Percentiles rank a stretch among this genome's conserved stretches.
These are phyloP conservation scores for Aspergillus ellipticus DNA, from an alignment of 495 filamentous ascomycete species.

Conservation along the genomic window DNA sequence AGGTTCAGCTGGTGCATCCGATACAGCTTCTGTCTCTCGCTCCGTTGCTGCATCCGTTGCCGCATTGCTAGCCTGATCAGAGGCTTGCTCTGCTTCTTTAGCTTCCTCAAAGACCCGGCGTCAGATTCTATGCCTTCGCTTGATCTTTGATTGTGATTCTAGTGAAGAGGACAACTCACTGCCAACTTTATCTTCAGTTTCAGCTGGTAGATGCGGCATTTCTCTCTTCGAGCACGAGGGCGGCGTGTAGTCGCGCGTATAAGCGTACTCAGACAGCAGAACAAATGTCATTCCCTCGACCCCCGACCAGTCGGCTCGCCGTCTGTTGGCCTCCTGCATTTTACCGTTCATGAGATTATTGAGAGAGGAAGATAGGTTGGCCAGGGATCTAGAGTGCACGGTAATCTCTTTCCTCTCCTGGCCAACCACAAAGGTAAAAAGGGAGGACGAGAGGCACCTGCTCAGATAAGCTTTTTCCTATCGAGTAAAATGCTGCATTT, in stretches of 20 bases:
- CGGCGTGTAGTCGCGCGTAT: slow-evolving; percentile 21
- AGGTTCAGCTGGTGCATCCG: neutral
- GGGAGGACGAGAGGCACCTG: slow-evolving; percentile 13
- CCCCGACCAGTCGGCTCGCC: slow-evolving; percentile 22
- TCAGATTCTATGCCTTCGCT: neutral
- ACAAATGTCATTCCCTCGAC: slow-evolving; percentile 24
- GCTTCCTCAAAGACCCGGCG: neutral
- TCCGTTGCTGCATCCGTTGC: neutral
- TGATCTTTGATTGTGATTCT: neutral
- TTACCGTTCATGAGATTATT: slow-evolving; percentile 19
- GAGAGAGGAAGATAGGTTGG: slow-evolving; percentile 14
- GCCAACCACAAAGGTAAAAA: slow-evolving; percentile 22
- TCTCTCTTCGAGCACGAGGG: slow-evolving; percentile 2
- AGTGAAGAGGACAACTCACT: neutral
- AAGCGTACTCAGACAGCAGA: slow-evolving; percentile 27
- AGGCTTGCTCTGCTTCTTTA: neutral
- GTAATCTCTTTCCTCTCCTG: slow-evolving; percentile 17
- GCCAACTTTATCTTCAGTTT: neutral
- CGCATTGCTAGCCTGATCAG: neutral
- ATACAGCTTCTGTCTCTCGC: slow-evolving; percentile 1
- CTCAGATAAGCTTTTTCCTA: neutral
- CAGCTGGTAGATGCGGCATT: neutral
- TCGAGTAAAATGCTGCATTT: neutral
- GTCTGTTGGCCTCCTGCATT: slow-evolving; percentile 20
- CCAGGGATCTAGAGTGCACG: slow-evolving; percentile 21